Evolutionary conservation across 1,284 basidiomycete species (phyloP), one percentile per base, ranked within the genome.

Genomic region (Heliocybe sulcata): DNA sequence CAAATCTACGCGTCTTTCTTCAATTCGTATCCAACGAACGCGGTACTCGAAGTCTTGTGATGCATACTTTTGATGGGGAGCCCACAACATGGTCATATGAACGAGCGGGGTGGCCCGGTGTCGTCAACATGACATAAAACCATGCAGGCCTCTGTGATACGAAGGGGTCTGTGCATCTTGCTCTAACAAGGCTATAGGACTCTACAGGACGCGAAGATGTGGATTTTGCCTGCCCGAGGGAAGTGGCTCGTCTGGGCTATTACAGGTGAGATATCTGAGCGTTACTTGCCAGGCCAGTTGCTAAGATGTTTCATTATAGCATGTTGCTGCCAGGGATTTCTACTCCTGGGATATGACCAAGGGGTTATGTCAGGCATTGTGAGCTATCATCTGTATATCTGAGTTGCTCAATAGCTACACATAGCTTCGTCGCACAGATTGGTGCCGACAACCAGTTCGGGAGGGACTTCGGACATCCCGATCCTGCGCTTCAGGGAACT

Each of bases 301-400:
- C 45, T 33, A 26, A 29, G n/a, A 25, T 12, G 23, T 14, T 9
- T 58, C 16, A 14, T 19, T 47, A 47, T 51, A 73, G 72, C 73
- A 54, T 73, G 73, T 56, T 74, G 72, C 57, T 72, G 70, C 58
- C 69, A 71, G 58, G 74, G 73, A 2, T 75, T 77, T 58, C 57
- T 74, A n/a, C 67, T 76, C 3, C 64, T 75, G 12, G 75, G 75
- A 1, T 76, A 76, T 58, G 74, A 76, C 61, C 73, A 76, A 58
- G 75, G 75, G 20, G 74, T 76, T 29, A 77, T 76, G 75, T 75
- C 72, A 45, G 74, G 75, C 2, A 73, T 77, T 38, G 73, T 74
- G 53, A 26, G 68, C 20, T 16, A 22, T 20, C 29, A 14, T 22
- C 16, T 51, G n/a, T 52, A 35, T 27, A n/a, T 22, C 1, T 14